phyloP scores from a whole-genome alignment of 179 eudicot genomes.

The Gypsophila paniculata region DNA sequence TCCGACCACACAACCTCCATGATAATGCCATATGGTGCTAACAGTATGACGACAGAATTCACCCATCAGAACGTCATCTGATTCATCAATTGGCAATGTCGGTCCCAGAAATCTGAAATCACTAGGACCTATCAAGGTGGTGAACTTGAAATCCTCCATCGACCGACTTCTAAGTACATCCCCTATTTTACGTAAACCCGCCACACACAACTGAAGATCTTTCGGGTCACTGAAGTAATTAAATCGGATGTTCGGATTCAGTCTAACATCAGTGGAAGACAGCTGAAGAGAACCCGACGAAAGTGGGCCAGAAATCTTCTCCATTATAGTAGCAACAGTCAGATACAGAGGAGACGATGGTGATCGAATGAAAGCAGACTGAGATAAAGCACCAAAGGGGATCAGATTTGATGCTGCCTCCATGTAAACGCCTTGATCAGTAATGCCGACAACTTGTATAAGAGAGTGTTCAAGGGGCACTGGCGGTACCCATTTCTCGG shows the following conservation, averaged over 20 bases:
- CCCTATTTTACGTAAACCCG: constrained; percentile 63
- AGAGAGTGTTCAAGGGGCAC: constrained; percentile 77
- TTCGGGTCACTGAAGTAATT: constrained; percentile 67
- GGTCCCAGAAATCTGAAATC: constrained; percentile 78
- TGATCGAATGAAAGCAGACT: constrained; percentile 40
- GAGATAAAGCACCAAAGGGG: constrained; percentile 59
- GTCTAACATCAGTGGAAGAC: constrained; percentile 65
- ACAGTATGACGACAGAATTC: constrained; percentile 82
- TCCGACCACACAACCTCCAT: constrained; percentile 86
- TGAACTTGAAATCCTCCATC: constrained; percentile 64
- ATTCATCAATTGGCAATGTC: constrained; percentile 53
- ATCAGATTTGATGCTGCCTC: constrained; percentile 81
- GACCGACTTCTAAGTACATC: constrained; percentile 53
- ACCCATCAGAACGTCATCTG: constrained; percentile 53
- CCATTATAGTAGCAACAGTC: constrained; percentile 82
- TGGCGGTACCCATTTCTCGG: constrained; percentile 88
- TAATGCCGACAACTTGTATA: constrained; percentile 90
- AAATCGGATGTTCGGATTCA: constrained; percentile 64
- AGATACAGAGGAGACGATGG: constrained; percentile 50
- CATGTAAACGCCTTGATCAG: constrained; percentile 60
- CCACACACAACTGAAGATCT: constrained; percentile 59
- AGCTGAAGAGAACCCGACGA: constrained; percentile 71
- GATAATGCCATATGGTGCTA: constrained; percentile 93
- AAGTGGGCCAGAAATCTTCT: constrained; percentile 66
- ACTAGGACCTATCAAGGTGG: constrained; percentile 38